These are phyloP conservation scores for Dipteronia dyeriana DNA, from an alignment of 345 rosid genomes.

Conservation along the genomic window DNA sequence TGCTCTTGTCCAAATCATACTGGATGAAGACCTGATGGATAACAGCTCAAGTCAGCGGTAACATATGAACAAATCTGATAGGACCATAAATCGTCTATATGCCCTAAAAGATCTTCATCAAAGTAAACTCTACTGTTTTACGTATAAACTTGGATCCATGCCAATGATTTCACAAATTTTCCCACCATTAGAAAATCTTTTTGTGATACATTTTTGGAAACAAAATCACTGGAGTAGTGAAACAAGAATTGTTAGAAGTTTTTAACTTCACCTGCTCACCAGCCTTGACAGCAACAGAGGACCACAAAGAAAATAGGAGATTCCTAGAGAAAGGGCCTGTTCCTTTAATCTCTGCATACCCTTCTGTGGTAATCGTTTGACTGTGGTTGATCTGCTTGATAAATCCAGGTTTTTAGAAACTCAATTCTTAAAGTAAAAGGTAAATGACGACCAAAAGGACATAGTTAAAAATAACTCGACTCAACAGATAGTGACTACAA, in stretches of 20 bases:
- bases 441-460: neutral
- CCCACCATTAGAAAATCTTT: neutral
- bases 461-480: neutral
- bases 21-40: constrained; percentile 72
- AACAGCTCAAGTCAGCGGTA: constrained; percentile 13
- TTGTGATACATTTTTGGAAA: neutral
- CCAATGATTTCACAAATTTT: neutral
- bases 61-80: constrained; percentile 8
- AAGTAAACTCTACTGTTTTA: no score
- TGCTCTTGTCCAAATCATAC: constrained; percentile 82
- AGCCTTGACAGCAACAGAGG: constrained; percentile 77
- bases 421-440: constrained; percentile 3
- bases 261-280: constrained; percentile 83
- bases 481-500: neutral
- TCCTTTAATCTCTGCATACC: constrained; percentile 91
- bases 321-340: constrained; percentile 87
- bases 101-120: neutral
- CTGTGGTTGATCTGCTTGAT: constrained; percentile 77
- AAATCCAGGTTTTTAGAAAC: constrained; percentile 19
- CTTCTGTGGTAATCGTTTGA: constrained; percentile 68
- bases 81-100: neutral
- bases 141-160: neutral
- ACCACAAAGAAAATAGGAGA: constrained; percentile 75
- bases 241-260: constrained; percentile 20
- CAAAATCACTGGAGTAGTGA: neutral